Evolutionary conservation across 495 filamentous ascomycete species (phyloP).

Genomic region (Penicillium pulvis): DNA sequence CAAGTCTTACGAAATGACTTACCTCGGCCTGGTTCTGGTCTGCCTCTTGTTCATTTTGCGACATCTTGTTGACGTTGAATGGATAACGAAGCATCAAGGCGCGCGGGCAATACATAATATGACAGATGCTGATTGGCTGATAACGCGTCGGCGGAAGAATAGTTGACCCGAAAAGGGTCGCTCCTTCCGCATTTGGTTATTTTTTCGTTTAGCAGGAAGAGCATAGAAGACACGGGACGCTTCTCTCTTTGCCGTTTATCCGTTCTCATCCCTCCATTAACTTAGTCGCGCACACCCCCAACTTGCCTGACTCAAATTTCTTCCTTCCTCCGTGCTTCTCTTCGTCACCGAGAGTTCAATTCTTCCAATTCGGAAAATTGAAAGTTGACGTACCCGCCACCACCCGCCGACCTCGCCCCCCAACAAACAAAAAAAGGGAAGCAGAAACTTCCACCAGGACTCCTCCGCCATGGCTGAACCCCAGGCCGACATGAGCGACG

Average conservation of each 20-base stretch:
- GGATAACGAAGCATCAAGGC: slow-evolving; percentile 3
- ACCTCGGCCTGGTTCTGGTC: slow-evolving; percentile 36
- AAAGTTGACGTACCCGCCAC: background rate
- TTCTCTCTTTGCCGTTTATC: background rate
- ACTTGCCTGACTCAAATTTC: background rate
- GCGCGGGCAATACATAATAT: slow-evolving; percentile 23
- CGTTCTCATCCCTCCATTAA: background rate
- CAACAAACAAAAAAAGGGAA: slow-evolving; percentile 8
- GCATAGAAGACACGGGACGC: background rate
- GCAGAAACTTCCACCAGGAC: slow-evolving; percentile 1
- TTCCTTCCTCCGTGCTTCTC: background rate
- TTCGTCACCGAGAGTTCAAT: background rate
- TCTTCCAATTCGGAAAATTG: background rate
- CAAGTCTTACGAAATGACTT: background rate
- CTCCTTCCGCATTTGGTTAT: slow-evolving; percentile 7
- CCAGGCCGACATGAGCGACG: slow-evolving; percentile 26
- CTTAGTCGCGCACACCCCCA: background rate
- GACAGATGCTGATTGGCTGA: slow-evolving; percentile 24
- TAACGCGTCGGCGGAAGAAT: slow-evolving; percentile 23
- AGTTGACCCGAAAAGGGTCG: slow-evolving; percentile 13
- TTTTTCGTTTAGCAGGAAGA: background rate
- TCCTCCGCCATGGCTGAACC: slow-evolving; percentile 25
- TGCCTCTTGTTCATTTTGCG: background rate
- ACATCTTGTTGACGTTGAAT: slow-evolving; percentile 2
- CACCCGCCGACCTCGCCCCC: background rate